Percentiles rank a stretch among this genome's conserved stretches.
Evolutionary conservation across 2,329 filamentous ascomycete genomes (phyloP).

Genomic region (Whalleya microplaca): DNA sequence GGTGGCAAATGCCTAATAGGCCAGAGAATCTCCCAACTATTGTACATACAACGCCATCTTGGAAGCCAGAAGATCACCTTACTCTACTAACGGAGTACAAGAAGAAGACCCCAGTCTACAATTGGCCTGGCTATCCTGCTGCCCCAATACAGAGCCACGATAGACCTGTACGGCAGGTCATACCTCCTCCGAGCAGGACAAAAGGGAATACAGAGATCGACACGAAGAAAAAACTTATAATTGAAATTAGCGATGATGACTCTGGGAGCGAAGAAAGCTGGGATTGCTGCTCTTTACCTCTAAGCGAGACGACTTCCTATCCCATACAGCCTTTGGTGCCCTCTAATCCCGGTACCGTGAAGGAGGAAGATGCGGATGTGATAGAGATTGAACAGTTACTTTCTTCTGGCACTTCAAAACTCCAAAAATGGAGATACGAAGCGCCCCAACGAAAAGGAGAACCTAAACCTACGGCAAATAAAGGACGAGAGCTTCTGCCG

Average conservation of each 20-base stretch:
- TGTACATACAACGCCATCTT: slow-evolving; percentile 6
- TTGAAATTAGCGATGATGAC: neutral
- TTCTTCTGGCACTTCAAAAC: neutral
- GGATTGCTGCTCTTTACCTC: no score
- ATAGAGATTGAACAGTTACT: no score
- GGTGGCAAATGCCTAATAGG: no score
- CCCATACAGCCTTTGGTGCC: no score
- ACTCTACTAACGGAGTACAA: slow-evolving; percentile 23
- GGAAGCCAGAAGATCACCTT: slow-evolving; percentile 14
- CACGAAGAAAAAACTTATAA: neutral
- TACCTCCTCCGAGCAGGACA: neutral
- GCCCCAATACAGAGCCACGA: neutral
- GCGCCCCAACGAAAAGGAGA: neutral
- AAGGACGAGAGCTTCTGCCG: no score
- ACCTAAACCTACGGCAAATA: neutral
- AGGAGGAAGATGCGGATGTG: no score
- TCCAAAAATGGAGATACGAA: neutral
- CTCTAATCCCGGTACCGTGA: no score
- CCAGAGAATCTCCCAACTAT: neutral
- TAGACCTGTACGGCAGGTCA: neutral
- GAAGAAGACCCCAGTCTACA: slow-evolving; percentile 27
- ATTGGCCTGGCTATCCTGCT: slow-evolving; percentile 18
- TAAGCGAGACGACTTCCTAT: neutral
- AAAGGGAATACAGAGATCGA: neutral
- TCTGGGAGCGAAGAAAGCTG: neutral